These are phyloP conservation scores for Yamadazyma philogaea DNA, from an alignment of 805 yeast genomes.

Conservation along the genomic window DNA sequence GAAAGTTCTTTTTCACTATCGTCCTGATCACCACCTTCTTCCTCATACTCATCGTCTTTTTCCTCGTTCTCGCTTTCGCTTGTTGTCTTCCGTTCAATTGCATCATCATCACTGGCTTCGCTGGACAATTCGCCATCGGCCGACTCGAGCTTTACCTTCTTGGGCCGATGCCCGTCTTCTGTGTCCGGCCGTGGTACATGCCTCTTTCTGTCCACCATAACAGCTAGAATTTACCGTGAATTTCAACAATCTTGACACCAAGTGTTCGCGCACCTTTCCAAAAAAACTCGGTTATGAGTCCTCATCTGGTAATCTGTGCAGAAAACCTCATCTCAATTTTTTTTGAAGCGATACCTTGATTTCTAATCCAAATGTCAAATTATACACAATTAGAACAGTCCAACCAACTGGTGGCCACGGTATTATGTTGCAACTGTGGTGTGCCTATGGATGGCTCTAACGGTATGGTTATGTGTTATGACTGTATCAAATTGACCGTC, in stretches of 20 bases:
- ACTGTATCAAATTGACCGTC: conserved; percentile 89
- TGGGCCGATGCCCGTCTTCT: not conserved
- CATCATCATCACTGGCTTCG: not conserved
- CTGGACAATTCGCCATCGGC: not conserved
- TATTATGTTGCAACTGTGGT: conserved; percentile 97
- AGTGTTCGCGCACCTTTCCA: conserved; percentile 10
- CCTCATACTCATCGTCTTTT: not conserved
- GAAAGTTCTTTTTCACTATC: conserved; percentile 19
- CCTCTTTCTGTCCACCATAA: conserved; percentile 36
- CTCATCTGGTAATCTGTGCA: not conserved
- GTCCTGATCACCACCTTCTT: conserved; percentile 16
- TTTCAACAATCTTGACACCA: not conserved
- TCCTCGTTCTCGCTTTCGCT: conserved; percentile 17
- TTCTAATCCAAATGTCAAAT: conserved; percentile 37
- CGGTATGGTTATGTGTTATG: conserved; percentile 94
- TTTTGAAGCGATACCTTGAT: not conserved
- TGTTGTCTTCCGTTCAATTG: conserved; percentile 11
- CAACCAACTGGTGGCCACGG: conserved; percentile 59
- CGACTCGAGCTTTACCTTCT: conserved; percentile 1
- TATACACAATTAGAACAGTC: conserved; percentile 42
- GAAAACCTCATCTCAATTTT: conserved; percentile 11
- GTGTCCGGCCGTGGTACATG: conserved; percentile 12
- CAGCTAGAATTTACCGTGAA: not conserved
- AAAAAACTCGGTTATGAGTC: not conserved
- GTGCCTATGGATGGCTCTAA: conserved; percentile 95